These are phyloP conservation scores for Leishmania turanica DNA, from an alignment of 208 protist species.

Conservation along the genomic window DNA sequence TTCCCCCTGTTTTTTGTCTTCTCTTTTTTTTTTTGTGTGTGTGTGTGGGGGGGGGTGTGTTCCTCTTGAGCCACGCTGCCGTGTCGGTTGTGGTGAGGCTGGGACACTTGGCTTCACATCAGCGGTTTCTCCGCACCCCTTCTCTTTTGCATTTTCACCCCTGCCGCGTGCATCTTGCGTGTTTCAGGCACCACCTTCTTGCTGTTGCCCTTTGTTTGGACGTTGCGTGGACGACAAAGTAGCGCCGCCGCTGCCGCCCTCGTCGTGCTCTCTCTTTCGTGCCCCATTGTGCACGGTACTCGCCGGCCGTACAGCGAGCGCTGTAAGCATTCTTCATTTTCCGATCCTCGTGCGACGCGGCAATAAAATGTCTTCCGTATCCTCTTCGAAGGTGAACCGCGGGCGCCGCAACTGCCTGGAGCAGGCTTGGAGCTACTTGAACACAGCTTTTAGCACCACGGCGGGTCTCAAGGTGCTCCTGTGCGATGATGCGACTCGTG, in stretches of 20 bases:
- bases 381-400: constrained; percentile 25
- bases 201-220: not conserved
- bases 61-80: not conserved
- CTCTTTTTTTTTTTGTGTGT: no score
- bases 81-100: not conserved
- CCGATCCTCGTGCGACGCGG: not conserved
- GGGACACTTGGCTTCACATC: not conserved
- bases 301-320: not conserved
- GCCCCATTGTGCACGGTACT: not conserved
- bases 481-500: constrained; percentile 94
- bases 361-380: not conserved
- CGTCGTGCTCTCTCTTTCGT: not conserved
- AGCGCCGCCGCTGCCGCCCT: not conserved
- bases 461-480: constrained; percentile 95
- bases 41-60: no score
- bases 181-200: not conserved
- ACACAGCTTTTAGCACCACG: constrained; percentile 53
- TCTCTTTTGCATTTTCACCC: not conserved
- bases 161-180: not conserved
- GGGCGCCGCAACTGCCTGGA: constrained; percentile 68
- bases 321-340: not conserved
- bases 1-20: not conserved
- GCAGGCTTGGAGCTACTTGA: constrained; percentile 78
- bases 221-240: not conserved
- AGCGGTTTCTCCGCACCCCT: not conserved